phyloP scores from a whole-genome alignment of 2,329 filamentous ascomycete species.

The Fusarium begoniae region DNA sequence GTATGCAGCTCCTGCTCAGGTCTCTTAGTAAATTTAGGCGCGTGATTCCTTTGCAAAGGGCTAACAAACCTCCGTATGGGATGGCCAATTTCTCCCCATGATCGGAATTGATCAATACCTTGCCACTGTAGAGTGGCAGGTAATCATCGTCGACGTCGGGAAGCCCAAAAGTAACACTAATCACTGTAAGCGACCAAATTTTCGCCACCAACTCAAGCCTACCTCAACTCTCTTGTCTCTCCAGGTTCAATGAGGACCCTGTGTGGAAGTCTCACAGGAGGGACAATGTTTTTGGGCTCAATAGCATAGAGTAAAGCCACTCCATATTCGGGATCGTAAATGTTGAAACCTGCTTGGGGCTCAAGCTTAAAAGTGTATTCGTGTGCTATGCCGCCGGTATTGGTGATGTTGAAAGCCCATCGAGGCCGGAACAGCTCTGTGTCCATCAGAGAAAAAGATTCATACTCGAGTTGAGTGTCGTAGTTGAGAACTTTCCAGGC shows the following conservation, averaged over 20 bases:
- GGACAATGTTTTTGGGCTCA: constrained; percentile 42
- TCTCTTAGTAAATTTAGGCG: background rate
- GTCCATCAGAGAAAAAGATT: constrained; percentile 60
- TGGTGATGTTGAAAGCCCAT: constrained; percentile 54
- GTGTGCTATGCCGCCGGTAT: constrained; percentile 51
- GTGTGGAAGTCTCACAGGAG: constrained; percentile 44
- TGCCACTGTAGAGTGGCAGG: constrained; percentile 56
- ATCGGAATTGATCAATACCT: constrained; percentile 52
- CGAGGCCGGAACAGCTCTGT: constrained; percentile 52
- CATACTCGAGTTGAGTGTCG: constrained; percentile 49
- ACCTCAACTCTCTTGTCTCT: constrained; percentile 43
- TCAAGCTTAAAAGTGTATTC: constrained; percentile 54
- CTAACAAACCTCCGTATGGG: constrained; percentile 51
- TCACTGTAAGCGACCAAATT: background rate
- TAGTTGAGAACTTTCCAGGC: constrained; percentile 56
- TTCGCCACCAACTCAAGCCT: background rate
- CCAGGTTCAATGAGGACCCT: constrained; percentile 43
- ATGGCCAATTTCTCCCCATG: constrained; percentile 54
- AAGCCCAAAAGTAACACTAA: constrained; percentile 44
- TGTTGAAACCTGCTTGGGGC: constrained; percentile 51
- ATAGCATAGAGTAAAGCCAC: constrained; percentile 43
- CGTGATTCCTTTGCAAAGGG: background rate
- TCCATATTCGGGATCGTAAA: constrained; percentile 44
- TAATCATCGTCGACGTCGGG: constrained; percentile 46
- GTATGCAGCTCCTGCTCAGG: constrained; percentile 46